Conservation (phyloP, 1,284 basidiomycete genomes). For the Rhodotorula sp. region DNA sequence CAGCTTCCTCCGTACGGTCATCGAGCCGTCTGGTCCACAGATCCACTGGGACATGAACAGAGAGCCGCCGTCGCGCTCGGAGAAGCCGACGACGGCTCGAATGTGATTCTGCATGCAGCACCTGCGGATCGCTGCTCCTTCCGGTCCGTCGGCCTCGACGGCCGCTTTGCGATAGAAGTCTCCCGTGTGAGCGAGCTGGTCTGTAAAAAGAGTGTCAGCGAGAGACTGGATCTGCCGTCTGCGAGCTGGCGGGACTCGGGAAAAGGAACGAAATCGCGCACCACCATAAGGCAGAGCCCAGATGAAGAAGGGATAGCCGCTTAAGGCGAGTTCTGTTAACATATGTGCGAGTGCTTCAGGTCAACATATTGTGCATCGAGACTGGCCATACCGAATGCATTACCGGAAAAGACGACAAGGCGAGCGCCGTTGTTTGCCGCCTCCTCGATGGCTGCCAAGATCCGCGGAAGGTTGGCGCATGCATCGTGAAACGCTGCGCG, state of each 20-base stretch:
- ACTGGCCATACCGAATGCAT: not conserved
- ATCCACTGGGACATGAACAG: slow-evolving; percentile 21
- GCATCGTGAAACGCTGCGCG: slow-evolving; percentile 9
- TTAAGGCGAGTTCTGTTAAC: slow-evolving; percentile 9
- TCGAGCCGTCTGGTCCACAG: not conserved
- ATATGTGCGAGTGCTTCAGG: too few relatives aligned
- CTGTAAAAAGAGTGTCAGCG: not conserved
- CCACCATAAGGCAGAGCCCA: slow-evolving; percentile 8
- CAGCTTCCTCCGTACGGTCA: slow-evolving; percentile 10
- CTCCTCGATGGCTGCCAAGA: slow-evolving; percentile 8
- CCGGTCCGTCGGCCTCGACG: slow-evolving; percentile 12
- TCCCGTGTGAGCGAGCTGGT: slow-evolving; percentile 4
- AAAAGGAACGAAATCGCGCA: not conserved
- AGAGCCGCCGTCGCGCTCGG: slow-evolving; percentile 15
- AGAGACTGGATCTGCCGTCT: too few relatives aligned
- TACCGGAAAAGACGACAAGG: slow-evolving; percentile 10
- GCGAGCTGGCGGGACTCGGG: too few relatives aligned
- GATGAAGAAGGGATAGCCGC: slow-evolving; percentile 15
- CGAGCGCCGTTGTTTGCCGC: not conserved
- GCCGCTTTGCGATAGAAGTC: slow-evolving; percentile 9
- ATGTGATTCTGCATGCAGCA: not conserved
- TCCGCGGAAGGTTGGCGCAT: slow-evolving; percentile 5
- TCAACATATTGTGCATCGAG: not conserved
- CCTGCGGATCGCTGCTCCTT: not conserved
- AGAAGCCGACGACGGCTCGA: slow-evolving; percentile 16